Conservation (phyloP, 2,329 filamentous ascomycete species). For the Pseudocercospora crystallina region DNA sequence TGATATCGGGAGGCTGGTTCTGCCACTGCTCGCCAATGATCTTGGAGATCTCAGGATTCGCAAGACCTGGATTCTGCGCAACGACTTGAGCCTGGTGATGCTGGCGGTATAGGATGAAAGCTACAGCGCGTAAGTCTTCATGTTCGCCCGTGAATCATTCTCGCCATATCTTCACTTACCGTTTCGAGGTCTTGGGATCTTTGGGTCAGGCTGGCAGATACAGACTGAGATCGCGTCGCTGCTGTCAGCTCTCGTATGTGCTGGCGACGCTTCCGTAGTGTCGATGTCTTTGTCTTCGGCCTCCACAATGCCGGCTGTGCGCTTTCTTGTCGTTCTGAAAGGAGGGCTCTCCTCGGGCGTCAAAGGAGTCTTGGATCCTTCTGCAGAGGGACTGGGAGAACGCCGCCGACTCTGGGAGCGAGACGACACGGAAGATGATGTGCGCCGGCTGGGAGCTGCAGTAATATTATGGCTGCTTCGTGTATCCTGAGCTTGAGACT, state of each 20-base stretch:
- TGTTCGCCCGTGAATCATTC: slow-evolving; percentile 2
- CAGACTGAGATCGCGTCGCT: slow-evolving; percentile 56
- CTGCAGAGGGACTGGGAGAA: slow-evolving; percentile 30
- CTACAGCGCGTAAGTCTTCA: slow-evolving; percentile 52
- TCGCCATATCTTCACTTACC: slow-evolving; percentile 50
- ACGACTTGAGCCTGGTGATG: slow-evolving; percentile 84
- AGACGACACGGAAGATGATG: slow-evolving; percentile 32
- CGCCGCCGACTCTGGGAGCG: slow-evolving; percentile 26
- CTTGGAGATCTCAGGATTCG: slow-evolving; percentile 95
- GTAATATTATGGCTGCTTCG: slow-evolving; percentile 23
- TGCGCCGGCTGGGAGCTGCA: slow-evolving; percentile 26
- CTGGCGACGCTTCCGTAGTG: slow-evolving; percentile 25
- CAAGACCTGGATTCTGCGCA: slow-evolving; percentile 77
- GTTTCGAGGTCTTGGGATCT: slow-evolving; percentile 70
- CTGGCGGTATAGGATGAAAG: slow-evolving; percentile 96
- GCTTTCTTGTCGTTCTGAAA: slow-evolving; percentile 35
- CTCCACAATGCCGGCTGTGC: slow-evolving; percentile 33
- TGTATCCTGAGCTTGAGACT: slow-evolving; percentile 32
- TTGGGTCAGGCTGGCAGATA: slow-evolving; percentile 69
- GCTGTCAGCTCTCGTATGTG: slow-evolving; percentile 33
- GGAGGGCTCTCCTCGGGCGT: slow-evolving; percentile 38
- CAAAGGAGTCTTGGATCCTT: slow-evolving; percentile 34
- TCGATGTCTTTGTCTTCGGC: slow-evolving; percentile 32
- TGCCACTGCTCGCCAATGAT: slow-evolving; percentile 95
- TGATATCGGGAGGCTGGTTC: slow-evolving; percentile 69